Evolutionary conservation across 1,139 yeast species (phyloP).

Genomic region (Barnettozyma hawaiiensis): DNA sequence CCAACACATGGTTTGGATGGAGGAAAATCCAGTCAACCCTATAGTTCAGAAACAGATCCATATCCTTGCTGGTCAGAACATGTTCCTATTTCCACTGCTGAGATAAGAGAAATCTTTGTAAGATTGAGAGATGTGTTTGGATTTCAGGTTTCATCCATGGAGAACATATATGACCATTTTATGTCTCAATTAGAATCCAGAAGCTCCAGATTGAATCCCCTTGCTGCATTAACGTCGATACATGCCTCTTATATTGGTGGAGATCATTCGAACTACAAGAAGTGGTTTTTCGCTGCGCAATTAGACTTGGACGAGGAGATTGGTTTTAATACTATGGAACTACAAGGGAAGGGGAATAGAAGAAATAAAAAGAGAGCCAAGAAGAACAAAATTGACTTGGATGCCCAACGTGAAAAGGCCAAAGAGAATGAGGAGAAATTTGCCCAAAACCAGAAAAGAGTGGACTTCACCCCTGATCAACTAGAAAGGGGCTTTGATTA

Average conservation of each 20-base stretch:
- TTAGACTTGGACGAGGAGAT: conserved; percentile 59
- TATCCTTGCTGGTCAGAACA: conserved; percentile 26
- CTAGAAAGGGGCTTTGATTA: conserved; percentile 54
- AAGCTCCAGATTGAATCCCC: conserved; percentile 56
- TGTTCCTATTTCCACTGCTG: conserved; percentile 37
- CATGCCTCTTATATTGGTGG: conserved; percentile 78
- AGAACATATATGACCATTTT: conserved; percentile 61
- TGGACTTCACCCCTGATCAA: conserved; percentile 35
- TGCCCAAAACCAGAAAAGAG: conserved; percentile 27
- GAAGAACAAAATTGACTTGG: conserved; percentile 29
- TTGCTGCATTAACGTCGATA: conserved; percentile 48
- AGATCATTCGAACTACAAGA: conserved; percentile 56
- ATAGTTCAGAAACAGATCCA: background rate
- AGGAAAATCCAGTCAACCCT: background rate
- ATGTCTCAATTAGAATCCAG: conserved; percentile 62
- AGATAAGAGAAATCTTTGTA: conserved; percentile 52
- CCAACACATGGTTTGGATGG: background rate
- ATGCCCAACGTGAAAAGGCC: conserved; percentile 28
- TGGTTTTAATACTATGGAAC: conserved; percentile 40
- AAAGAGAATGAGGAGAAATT: conserved; percentile 28
- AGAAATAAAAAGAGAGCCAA: conserved; percentile 33
- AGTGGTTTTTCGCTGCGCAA: conserved; percentile 74
- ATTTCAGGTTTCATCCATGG: conserved; percentile 56
- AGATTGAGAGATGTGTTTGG: conserved; percentile 56
- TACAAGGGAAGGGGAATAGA: conserved; percentile 31